Base-by-base conservation (phyloP, 495 filamentous ascomycete genomes). In the Xylaria longipes region DNA sequence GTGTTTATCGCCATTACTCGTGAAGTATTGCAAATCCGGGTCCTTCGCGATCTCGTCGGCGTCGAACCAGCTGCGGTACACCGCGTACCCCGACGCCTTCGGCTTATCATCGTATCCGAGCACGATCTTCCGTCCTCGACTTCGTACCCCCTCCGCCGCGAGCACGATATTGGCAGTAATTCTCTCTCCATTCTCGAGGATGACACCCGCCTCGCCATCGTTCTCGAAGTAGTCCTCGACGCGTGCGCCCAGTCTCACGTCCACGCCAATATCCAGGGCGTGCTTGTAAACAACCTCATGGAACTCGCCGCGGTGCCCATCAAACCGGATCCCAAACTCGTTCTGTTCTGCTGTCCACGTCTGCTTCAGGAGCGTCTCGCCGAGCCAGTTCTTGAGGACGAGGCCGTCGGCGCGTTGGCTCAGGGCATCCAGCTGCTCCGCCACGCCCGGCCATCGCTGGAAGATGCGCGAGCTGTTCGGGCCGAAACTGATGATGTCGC, bases 291-390 rank as follows among this genome's bases (percentile, higher is more conserved):
- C 80, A 62, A 91, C 85, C 77, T 83, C 80, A 77, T 91, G 88
- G 72, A 91, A 83, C 75, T 91, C 84, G 35, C 88, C 89, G 41
- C 89, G 82, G 77, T 91, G 89, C 27, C 89, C 89, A 75, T 91
- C 90, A 74, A 85, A 85, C 5, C 80, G 79, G 50, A 81, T 81
- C 6, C 84, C 84, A 73, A 80, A 86, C n/a, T 79, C 79, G 22
- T 73, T 66, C 27, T 77, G 64, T 52, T 87, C 84, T 29, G 77
- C 80, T 6, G 81, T 72, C 79, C 81, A 85, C 57, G 77, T 78
- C 43, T 84, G 79, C 50, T 74, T 78, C 31, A 76, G 78, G 56
- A 80, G 71, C 33, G 71, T 80, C 69, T 75, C 74, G 43, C 80
- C 80, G 61, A 70, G 72, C 78, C 79, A 80, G 57, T 79, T 76